phyloP scores from a whole-genome alignment of 2,329 filamentous ascomycete species.

The Dryadomyces quercivorus region DNA sequence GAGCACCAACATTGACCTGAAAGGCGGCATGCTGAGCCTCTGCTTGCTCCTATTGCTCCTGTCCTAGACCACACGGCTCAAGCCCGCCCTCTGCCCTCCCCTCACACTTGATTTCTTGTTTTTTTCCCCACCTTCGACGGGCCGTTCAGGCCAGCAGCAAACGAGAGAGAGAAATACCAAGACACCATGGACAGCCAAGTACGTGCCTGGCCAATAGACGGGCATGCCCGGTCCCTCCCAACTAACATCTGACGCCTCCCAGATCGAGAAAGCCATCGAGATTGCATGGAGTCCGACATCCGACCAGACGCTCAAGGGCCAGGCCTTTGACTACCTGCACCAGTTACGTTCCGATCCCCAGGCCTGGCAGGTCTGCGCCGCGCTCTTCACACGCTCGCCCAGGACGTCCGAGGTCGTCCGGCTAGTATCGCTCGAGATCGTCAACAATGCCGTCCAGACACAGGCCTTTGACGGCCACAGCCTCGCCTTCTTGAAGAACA shows the following conservation, averaged over 20 bases:
- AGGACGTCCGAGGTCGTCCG: constrained; percentile 72
- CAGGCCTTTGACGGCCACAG: constrained; percentile 63
- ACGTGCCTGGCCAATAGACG: background rate
- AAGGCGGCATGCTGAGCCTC: background rate
- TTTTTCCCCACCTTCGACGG: background rate
- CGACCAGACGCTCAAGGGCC: constrained; percentile 60
- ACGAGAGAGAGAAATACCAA: background rate
- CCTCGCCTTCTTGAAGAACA: constrained; percentile 66
- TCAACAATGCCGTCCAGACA: constrained; percentile 82
- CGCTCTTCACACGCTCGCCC: constrained; percentile 71
- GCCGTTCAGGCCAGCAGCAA: background rate
- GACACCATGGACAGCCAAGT: background rate
- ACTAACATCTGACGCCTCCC: too few species aligned
- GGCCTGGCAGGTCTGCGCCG: constrained; percentile 81
- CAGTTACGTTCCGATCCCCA: constrained; percentile 71
- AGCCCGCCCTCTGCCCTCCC: too few species aligned
- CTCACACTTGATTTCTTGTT: background rate
- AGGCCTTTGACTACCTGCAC: constrained; percentile 71
- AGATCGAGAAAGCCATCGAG: constrained; percentile 93
- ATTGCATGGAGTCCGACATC: constrained; percentile 79
- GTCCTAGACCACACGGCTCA: too few species aligned
- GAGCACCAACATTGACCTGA: too few species aligned
- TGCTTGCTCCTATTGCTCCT: too few species aligned
- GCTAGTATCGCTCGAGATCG: constrained; percentile 78
- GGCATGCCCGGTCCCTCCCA: too few species aligned